Conservation (phyloP, 495 filamentous ascomycete genomes). For the Aspergillus diversus region DNA sequence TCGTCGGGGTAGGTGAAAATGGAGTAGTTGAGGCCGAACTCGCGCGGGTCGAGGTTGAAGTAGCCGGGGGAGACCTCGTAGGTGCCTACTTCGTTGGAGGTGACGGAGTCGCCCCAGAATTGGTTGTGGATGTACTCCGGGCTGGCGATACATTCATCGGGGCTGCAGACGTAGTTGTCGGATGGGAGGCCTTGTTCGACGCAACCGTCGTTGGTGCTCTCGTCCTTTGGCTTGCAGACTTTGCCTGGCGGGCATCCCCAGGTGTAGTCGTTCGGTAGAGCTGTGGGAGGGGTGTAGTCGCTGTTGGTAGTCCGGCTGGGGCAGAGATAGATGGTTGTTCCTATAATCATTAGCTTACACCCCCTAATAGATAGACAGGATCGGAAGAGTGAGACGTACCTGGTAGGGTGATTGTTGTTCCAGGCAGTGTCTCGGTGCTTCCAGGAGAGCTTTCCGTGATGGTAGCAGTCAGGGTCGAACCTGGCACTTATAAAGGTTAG, state of each 20-base stretch:
- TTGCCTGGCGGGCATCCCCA: constrained; percentile 65
- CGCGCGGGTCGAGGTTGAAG: constrained; percentile 64
- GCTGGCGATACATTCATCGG: constrained; percentile 56
- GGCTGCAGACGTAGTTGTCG: constrained; percentile 55
- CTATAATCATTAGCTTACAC: neutral
- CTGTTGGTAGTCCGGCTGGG: constrained; percentile 36
- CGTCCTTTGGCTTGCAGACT: constrained; percentile 52
- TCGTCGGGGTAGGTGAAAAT: constrained; percentile 51
- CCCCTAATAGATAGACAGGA: neutral
- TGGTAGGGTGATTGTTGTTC: neutral
- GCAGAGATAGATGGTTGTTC: constrained; percentile 27
- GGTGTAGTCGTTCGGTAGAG: constrained; percentile 43
- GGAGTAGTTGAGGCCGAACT: constrained; percentile 63
- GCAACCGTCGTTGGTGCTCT: constrained; percentile 43
- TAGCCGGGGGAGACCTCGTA: constrained; percentile 58
- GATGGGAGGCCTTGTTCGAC: constrained; percentile 59
- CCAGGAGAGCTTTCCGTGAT: neutral
- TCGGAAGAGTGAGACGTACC: constrained; percentile 3
- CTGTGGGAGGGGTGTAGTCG: constrained; percentile 35
- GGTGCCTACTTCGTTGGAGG: constrained; percentile 43
- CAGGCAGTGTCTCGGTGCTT: neutral
- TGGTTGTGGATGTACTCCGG: constrained; percentile 37
- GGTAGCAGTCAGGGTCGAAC: constrained; percentile 2
- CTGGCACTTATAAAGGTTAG: neutral
- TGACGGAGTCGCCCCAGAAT: constrained; percentile 39